Evolutionary conservation across 129 eudicot genomes (phyloP).

Genomic region (Tanacetum coccineum): DNA sequence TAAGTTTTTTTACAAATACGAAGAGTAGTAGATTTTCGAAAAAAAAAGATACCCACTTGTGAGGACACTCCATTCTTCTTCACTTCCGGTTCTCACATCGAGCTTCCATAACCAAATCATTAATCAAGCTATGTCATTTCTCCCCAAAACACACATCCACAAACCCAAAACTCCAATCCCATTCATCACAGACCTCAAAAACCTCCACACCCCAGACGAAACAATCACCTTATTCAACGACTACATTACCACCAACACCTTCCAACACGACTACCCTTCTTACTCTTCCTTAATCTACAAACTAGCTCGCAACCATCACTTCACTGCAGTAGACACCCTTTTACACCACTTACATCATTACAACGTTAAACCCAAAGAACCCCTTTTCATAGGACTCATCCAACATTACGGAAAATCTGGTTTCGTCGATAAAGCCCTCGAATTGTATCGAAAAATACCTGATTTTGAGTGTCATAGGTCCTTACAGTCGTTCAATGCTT

Average conservation of each 20-base stretch:
- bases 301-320: conserved; percentile 55
- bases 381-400: conserved; percentile 66
- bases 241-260: conserved; percentile 47
- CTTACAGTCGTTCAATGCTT: conserved; percentile 62
- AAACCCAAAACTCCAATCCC: conserved; percentile 56
- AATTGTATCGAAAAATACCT: conserved; percentile 47
- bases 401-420: conserved; percentile 63
- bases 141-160: conserved; percentile 22
- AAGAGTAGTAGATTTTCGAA: no score
- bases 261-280: conserved; percentile 85
- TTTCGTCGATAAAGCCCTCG: conserved; percentile 45
- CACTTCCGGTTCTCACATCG: no score
- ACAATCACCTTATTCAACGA: conserved; percentile 51
- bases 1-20: no score
- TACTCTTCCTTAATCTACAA: conserved; percentile 79
- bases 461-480: conserved; percentile 57
- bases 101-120: no score
- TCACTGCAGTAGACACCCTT: conserved; percentile 47
- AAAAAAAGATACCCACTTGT: no score
- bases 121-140: conserved; percentile 3
- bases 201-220: conserved; percentile 55
- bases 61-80: no score
- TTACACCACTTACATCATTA: conserved; percentile 34
- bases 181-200: conserved; percentile 58
- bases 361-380: conserved; percentile 54